phyloP scores from a whole-genome alignment of 495 filamentous ascomycete genomes.

The Stereocaulon alpinum region DNA sequence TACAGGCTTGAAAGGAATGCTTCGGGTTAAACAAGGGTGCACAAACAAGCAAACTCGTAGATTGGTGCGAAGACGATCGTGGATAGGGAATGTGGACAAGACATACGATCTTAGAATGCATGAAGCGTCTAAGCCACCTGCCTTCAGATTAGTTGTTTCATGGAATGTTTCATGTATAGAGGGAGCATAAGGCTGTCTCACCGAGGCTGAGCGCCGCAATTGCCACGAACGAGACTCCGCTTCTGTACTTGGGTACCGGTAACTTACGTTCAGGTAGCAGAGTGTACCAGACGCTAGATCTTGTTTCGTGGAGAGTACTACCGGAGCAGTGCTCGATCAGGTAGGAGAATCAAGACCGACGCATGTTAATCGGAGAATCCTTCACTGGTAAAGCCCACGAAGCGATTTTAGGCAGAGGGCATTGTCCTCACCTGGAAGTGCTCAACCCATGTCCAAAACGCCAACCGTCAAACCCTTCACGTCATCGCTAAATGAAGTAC shows the following conservation, averaged over 20 bases:
- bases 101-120: background rate
- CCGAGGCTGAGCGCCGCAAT: background rate
- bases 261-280: too few relatives aligned
- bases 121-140: conserved; percentile 6
- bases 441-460: too few relatives aligned
- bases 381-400: too few relatives aligned
- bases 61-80: background rate
- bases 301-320: too few relatives aligned
- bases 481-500: too few relatives aligned
- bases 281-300: too few relatives aligned
- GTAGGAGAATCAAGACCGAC: too few relatives aligned
- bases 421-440: too few relatives aligned
- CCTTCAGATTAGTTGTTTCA: background rate
- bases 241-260: background rate
- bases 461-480: too few relatives aligned
- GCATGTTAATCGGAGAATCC: too few relatives aligned
- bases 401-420: too few relatives aligned
- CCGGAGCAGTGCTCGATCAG: too few relatives aligned
- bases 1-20: background rate
- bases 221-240: background rate
- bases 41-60: background rate
- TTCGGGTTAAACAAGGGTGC: background rate
- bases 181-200: background rate
- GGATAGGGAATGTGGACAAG: background rate
- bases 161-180: conserved; percentile 1